Evolutionary conservation across 805 yeast species (phyloP), one percentile per base, ranked within the genome.

Genomic region (Myxozyma neotropica): DNA sequence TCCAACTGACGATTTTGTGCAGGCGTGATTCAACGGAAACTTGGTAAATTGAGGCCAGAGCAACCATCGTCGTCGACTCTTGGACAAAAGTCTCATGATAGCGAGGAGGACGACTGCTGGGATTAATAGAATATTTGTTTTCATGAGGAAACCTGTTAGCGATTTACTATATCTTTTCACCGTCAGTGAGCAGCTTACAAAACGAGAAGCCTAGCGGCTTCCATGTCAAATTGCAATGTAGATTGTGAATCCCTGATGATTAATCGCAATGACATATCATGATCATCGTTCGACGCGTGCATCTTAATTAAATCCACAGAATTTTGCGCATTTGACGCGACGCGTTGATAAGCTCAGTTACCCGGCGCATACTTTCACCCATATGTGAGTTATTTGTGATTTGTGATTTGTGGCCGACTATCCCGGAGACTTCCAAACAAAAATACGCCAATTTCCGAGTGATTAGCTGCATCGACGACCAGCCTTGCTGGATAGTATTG

Each of bases 21-120:
- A 59, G 64, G 64, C 8, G 60, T 59, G 24, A 59, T 59, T 12
- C 29, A 55, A 38, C 35, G 49, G 13, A 59, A 55, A 12, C 40
- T 52, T n/a, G 64, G 64, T 10, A 56, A 55, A 27, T 43, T 59
- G 26, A 35, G 60, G 24, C 47, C 23, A 8, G 40, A 27, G 26
- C 7, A 26, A 3, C n/a, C n/a, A n/a, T 15, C 54, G 15, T 10
- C 33, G 7, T n/a, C 53, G 17, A 31, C 23, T 8, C 35, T 26
- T 38, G 36, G 36, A 12, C 24, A 35, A n/a, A n/a, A 21, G n/a
- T 17, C 33, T 26, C 39, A 45, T 10, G 59, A 54, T 17, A 38
- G 46, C 52, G 59, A 56, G 23, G 56, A 45, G 17, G 59, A 46
- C 39, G 58, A 52, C 52, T 56, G 38, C 36, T 59, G 64, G 64